phyloP scores from a whole-genome alignment of 139 green algal genomes.

The Coelastrella sp. region DNA sequence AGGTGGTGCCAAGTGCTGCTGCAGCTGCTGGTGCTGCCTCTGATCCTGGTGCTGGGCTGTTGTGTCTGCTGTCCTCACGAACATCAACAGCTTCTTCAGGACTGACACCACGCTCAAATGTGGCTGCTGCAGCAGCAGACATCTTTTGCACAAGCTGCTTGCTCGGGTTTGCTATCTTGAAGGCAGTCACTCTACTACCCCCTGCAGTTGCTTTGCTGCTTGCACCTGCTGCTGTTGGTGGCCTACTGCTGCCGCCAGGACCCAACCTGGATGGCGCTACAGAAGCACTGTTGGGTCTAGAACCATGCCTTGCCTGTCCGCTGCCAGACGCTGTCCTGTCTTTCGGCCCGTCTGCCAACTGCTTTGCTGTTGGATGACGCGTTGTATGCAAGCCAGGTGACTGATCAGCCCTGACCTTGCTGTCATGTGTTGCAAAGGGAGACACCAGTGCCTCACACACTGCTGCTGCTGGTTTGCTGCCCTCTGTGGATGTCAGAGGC shows the following conservation, averaged over 20 bases:
- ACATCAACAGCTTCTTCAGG: not conserved
- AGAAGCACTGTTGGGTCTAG: not conserved
- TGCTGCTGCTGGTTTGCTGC: not conserved
- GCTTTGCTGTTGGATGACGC: too few relatives aligned
- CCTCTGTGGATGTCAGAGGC: not conserved
- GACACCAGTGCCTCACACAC: not conserved
- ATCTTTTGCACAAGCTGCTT: slow-evolving; percentile 10
- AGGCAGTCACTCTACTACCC: slow-evolving; percentile 5
- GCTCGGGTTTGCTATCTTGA: slow-evolving; percentile 13
- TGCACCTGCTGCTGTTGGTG: not conserved
- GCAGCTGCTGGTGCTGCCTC: slow-evolving; percentile 2
- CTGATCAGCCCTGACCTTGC: not conserved
- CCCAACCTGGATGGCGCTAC: slow-evolving; percentile 16
- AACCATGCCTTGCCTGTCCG: not conserved
- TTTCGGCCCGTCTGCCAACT: too few relatives aligned
- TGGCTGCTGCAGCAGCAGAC: slow-evolving; percentile 31
- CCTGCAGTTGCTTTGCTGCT: not conserved
- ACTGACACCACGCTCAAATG: not conserved
- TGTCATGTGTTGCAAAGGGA: slow-evolving; percentile 3
- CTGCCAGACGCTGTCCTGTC: not conserved
- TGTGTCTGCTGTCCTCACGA: not conserved
- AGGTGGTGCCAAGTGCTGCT: not conserved
- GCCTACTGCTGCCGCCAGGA: not conserved
- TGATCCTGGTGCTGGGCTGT: not conserved
- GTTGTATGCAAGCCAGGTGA: too few relatives aligned